Base-by-base conservation (phyloP, 1,284 basidiomycete species). In the Chiua sp. region DNA sequence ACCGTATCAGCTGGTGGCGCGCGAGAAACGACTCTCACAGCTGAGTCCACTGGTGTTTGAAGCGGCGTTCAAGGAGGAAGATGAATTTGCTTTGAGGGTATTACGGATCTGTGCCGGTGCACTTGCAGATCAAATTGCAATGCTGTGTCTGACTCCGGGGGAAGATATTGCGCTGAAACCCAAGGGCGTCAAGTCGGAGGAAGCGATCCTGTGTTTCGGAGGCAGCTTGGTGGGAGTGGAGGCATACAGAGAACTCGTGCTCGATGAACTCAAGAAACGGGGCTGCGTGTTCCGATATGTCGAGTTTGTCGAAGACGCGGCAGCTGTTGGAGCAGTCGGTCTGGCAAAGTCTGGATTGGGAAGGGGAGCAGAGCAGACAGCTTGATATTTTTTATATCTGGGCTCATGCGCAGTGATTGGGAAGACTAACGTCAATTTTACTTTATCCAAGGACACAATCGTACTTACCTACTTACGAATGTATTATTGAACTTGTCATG, bases 11-110 rank as follows among this genome's bases (percentile, higher is more conserved):
- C 71, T 65, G 15, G 65, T 84, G 28, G 72, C 80, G 5, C 82
- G 88, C 57, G 91, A 94, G 78, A 88, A 90, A 67, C 84, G 91
- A 1, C 79, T 93, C 7, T 91, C 90, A 2, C 81, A 83, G 32
- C 84, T 93, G 20, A 78, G 87, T 4, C 91, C 91, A 2, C 72
- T 92, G 48, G 88, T 93, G 20, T 92, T 94, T 68, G 73, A 80
- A 6, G 84, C 87, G 3, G 90, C 90, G 8, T 91, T 92, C 72
- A 80, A 85, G 47, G 80, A 87, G 56, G 68, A 71, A 6, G 88
- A 92, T 67, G 76, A 80, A 39, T 78, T 91, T 49, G 88, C 90
- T 11, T 63, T 87, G 51, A 73, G 76, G 26, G 82, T 91, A n/a
- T 74, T 93, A 18, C 72, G 75, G 30, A 77, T 71, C 0, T 82